Conservation (phyloP, 176 grass and related monocot genomes). For the Rhynchospora breviuscula region DNA sequence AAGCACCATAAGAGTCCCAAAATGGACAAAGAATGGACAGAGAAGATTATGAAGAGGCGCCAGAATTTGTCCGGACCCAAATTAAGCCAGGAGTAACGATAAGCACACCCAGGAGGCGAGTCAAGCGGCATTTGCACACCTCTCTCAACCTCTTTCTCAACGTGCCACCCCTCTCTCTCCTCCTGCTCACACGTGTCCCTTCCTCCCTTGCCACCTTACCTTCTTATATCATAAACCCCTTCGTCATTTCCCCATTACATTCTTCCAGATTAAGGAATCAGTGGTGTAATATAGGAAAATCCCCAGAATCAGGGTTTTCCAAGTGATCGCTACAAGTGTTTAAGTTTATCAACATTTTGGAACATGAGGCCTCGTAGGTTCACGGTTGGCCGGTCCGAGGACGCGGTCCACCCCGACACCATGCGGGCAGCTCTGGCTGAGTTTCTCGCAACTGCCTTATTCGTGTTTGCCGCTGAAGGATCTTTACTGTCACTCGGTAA, state of each 20-base stretch:
- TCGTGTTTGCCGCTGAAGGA: constrained; percentile 95
- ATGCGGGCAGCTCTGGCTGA: constrained; percentile 78
- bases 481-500: constrained; percentile 85
- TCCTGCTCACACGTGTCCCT: constrained; percentile 44
- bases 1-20: background rate
- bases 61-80: background rate
- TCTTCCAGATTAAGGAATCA: background rate
- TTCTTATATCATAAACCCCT: constrained; percentile 10
- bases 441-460: constrained; percentile 83
- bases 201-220: constrained; percentile 7
- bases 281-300: background rate
- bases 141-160: constrained; percentile 24
- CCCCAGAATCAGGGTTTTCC: background rate
- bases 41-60: background rate
- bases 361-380: constrained; percentile 40
- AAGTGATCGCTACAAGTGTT: background rate
- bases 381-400: constrained; percentile 62
- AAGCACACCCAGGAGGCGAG: background rate
- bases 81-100: constrained; percentile 5
- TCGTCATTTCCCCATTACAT: background rate
- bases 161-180: constrained; percentile 42
- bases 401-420: constrained; percentile 70
- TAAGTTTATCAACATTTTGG: background rate
- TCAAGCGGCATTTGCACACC: constrained; percentile 12
- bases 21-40: background rate